Evolutionary conservation across 106 monocot species (phyloP), one percentile per base, ranked within the genome.

Genomic region (Hemerocallis citrina): DNA sequence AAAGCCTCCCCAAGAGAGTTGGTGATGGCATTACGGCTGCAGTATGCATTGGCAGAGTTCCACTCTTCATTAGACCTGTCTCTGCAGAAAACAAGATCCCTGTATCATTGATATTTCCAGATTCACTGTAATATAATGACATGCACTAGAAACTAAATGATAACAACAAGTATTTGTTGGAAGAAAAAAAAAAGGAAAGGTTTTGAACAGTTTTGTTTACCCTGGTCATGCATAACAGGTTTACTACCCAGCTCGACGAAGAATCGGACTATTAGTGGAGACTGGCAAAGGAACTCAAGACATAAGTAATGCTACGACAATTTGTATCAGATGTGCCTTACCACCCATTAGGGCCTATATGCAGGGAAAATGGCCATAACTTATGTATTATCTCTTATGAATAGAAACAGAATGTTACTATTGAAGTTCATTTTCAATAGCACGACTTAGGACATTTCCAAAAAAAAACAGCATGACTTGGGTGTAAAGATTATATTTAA

Each of bases 1-100:
- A n/a, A n/a, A 87, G 79, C 68, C 90, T 82, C 85, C 85, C 85
- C 47, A 86, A 70, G 74, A 91, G 65, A 62, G 77, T 41, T 23
- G 79, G 82, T 41, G 91, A 91, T 41, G 85, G 91, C 66, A 80
- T 68, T 45, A 91, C 72, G 25, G 68, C 68, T 39, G 52, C 65
- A 36, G n/a, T 47, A 62, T 73, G 70, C n/a, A 75, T 44, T 47
- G 70, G 34, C 22, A 74, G 65, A 61, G 17, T 77, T 23, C 32
- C 66, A 66, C 50, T 68, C 77, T 86, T 91, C 73, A 83, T 82
- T 39, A 82, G 74, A 70, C 57, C 57, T 46, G 36, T 28, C 45
- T 77, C 66, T 34, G 49, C 20, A 37, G 48, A 46, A 59, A 65
- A 42, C 22, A 68, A 61, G 13, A 42, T 45, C 10, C 60, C 75